A percentile compares a stretch with the other conserved stretches of the same genome.
These are phyloP conservation scores for Microdochium nivale DNA, from an alignment of 2,329 filamentous ascomycete species.

Conservation along the genomic window DNA sequence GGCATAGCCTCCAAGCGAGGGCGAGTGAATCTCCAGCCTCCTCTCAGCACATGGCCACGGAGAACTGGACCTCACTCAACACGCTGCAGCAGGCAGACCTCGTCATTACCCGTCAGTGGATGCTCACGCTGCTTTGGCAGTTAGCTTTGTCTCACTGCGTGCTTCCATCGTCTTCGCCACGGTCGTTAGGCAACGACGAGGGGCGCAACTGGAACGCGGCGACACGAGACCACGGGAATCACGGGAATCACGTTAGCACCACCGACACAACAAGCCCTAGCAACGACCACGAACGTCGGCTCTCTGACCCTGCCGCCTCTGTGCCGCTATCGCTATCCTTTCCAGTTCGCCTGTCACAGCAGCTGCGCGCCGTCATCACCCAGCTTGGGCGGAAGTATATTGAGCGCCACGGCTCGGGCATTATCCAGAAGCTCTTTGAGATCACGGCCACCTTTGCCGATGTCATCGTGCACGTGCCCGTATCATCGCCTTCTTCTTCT, in stretches of 20 bases:
- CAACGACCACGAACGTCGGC: not conserved
- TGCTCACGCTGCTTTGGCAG: conserved; percentile 37
- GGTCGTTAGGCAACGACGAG: too few relatives aligned
- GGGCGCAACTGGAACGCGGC: too few relatives aligned
- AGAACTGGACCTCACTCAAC: not conserved
- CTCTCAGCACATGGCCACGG: not conserved
- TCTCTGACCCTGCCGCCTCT: conserved; percentile 18
- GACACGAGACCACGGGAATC: too few relatives aligned
- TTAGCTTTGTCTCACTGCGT: conserved; percentile 38
- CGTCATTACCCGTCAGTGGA: conserved; percentile 40
- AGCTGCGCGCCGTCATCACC: conserved; percentile 30
- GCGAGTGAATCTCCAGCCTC: not conserved
- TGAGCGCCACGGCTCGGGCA: conserved; percentile 34
- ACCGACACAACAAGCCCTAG: too few relatives aligned
- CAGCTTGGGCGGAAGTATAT: conserved; percentile 31
- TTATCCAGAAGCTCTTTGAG: conserved; percentile 38
- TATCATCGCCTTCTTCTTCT: not conserved
- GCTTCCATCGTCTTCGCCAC: conserved; percentile 11
- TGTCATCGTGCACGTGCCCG: conserved; percentile 33
- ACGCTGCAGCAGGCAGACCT: conserved; percentile 37
- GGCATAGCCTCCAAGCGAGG: not conserved
- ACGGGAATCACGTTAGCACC: not conserved
- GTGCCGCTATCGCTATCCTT: conserved; percentile 29
- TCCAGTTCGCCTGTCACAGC: conserved; percentile 31
- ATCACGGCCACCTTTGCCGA: conserved; percentile 40